Percentiles rank a stretch among this genome's conserved stretches.
Evolutionary conservation across 2,329 filamentous ascomycete genomes (phyloP).

Genomic region (Colletotrichum sp.): DNA sequence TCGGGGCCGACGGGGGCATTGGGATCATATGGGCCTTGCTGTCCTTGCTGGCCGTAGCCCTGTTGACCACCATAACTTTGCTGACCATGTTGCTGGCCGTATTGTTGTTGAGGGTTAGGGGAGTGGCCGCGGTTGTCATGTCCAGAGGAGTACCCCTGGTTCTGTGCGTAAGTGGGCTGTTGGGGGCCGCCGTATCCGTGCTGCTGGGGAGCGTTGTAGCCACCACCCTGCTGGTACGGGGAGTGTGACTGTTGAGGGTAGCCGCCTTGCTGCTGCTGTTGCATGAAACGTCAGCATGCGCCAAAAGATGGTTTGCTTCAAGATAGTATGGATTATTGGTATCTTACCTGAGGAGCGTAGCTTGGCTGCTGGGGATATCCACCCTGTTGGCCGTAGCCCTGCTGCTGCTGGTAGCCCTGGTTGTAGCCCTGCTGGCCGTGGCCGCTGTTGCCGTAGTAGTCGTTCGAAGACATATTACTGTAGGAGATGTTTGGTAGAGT

Average conservation of each 20-base stretch:
- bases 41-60: slow-evolving; percentile 20
- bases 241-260: slow-evolving; percentile 23
- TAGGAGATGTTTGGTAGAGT: background rate
- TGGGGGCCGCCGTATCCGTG: slow-evolving; percentile 22
- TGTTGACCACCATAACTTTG: background rate
- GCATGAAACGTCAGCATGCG: background rate
- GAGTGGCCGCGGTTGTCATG: slow-evolving; percentile 30
- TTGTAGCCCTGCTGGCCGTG: slow-evolving; percentile 20
- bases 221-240: slow-evolving; percentile 22
- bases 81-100: slow-evolving; percentile 22
- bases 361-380: slow-evolving; percentile 27
- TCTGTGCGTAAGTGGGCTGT: slow-evolving; percentile 20
- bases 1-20: slow-evolving; percentile 29
- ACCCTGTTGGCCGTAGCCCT: slow-evolving; percentile 27
- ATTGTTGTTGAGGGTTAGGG: slow-evolving; percentile 22
- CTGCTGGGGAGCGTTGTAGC: slow-evolving; percentile 22
- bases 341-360: slow-evolving; percentile 31
- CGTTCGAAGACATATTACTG: slow-evolving; percentile 39
- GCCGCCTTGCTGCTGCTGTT: slow-evolving; percentile 20
- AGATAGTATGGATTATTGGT: background rate
- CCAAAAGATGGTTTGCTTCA: background rate
- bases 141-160: slow-evolving; percentile 32
- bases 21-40: background rate
- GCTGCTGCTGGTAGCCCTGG: slow-evolving; percentile 20
- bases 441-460: slow-evolving; percentile 40